Conservation (phyloP, 345 rosid species). For the Brassica napus region Da-Ae NC_063445.1:1936501-1937000, state of each 20-base stretch:
- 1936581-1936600: not conserved
- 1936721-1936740: constrained; percentile 41
- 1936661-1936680: constrained; percentile 77
- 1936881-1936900: constrained; percentile 98
- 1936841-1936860: constrained; percentile 71
- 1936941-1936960: constrained; percentile 95
- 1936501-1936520: constrained; percentile 86
- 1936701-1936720: constrained; percentile 99
- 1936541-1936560: constrained; percentile 99
- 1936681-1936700: constrained; percentile 98
- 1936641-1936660: constrained; percentile 84
- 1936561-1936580: not conserved
- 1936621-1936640: not conserved
- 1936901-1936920: constrained; percentile 97
- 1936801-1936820: constrained; percentile 3
- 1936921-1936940: constrained; percentile 94
- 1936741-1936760: constrained; percentile 97
- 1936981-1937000: constrained; percentile 84
- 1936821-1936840: not conserved
- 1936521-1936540: constrained; percentile 98
- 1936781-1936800: not conserved
- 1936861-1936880: constrained; percentile 94
- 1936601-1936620: not conserved
- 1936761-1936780: constrained; percentile 43
- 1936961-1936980: constrained; percentile 98